Conservation (phyloP, 2,329 filamentous ascomycete species). For the Fusarium aywerte region DNA sequence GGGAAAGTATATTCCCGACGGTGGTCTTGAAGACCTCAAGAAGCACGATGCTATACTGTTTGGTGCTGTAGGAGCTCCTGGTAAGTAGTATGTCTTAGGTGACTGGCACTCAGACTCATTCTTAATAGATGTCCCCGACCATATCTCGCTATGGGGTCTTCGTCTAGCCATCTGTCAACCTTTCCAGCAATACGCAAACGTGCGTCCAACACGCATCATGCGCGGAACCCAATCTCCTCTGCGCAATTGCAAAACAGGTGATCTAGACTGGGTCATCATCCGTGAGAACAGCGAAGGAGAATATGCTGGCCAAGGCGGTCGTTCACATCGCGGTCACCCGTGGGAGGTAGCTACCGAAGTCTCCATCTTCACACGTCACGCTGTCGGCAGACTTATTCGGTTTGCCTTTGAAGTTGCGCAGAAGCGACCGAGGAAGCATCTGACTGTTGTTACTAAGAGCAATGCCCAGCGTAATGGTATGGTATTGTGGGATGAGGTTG, state of each 20-base stretch:
- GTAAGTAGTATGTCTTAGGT: constrained; percentile 27
- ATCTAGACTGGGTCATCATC: constrained; percentile 73
- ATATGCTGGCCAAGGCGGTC: constrained; percentile 72
- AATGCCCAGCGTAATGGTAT: constrained; percentile 74
- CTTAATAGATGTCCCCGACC: constrained; percentile 66
- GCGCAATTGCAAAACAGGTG: constrained; percentile 60
- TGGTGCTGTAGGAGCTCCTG: constrained; percentile 70
- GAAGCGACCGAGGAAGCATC: constrained; percentile 64
- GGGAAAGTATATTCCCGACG: constrained; percentile 61
- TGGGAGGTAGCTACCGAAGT: constrained; percentile 73
- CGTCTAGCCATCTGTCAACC: constrained; percentile 72
- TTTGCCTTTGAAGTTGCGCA: constrained; percentile 72
- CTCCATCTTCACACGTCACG: constrained; percentile 69
- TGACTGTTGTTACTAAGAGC: constrained; percentile 73
- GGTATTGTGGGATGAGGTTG: constrained; percentile 75
- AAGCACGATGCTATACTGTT: constrained; percentile 70
- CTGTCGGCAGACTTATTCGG: constrained; percentile 68
- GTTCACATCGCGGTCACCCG: constrained; percentile 65
- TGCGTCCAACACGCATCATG: constrained; percentile 71
- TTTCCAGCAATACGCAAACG: constrained; percentile 74
- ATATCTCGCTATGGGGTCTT: constrained; percentile 73
- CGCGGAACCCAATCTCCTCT: constrained; percentile 68
- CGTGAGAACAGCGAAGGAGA: constrained; percentile 75
- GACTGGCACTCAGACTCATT: background rate
- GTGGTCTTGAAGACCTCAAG: constrained; percentile 53